A percentile compares a stretch with the other conserved stretches of the same genome.
Conservation (phyloP, 2,329 filamentous ascomycete genomes). For the Bipolaris sorokiniana region DNA sequence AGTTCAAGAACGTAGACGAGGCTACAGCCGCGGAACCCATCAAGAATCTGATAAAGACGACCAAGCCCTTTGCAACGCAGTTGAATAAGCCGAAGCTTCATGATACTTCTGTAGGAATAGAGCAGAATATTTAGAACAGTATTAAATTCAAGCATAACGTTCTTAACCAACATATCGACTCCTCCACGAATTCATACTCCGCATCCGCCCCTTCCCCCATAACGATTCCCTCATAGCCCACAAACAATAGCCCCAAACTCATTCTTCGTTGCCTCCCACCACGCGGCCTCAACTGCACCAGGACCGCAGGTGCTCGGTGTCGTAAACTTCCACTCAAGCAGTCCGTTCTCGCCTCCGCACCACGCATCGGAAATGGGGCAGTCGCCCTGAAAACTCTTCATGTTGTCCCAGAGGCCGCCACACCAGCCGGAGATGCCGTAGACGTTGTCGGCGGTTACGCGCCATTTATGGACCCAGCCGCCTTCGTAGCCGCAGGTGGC, state of each 20-base stretch:
- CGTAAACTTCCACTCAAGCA: background rate
- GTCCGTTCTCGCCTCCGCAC: background rate
- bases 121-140: background rate
- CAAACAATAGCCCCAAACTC: background rate
- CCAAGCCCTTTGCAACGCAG: background rate
- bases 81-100: background rate
- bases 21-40: background rate
- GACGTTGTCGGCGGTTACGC: background rate
- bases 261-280: background rate
- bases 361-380: background rate
- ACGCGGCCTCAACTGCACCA: background rate
- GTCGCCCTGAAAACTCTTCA: background rate
- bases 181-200: too few relatives aligned
- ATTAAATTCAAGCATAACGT: too few relatives aligned
- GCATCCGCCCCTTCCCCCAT: too few relatives aligned
- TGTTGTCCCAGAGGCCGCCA: background rate
- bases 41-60: background rate
- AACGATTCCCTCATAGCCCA: background rate
- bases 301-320: background rate
- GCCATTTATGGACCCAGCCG: background rate
- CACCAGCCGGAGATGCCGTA: background rate
- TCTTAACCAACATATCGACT: too few relatives aligned
- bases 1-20: background rate
- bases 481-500: background rate
- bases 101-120: background rate